Percentiles rank a stretch among this genome's conserved stretches.
phyloP scores from a whole-genome alignment of 768 basidiomycete genomes.

The Suillus americanus region DNA sequence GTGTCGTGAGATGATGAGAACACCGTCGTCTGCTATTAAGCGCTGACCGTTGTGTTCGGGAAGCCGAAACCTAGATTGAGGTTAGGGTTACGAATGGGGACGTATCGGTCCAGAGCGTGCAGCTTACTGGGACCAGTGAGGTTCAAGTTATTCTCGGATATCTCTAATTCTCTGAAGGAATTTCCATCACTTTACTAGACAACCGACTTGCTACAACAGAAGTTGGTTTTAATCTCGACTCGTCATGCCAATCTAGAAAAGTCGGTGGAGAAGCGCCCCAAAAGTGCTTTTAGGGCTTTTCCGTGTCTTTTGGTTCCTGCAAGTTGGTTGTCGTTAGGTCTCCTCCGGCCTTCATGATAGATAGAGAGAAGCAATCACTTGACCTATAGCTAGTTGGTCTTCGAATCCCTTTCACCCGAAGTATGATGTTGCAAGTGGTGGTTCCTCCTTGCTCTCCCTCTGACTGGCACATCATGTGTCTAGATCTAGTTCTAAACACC shows the following conservation, averaged over 20 bases:
- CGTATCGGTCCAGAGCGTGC: neutral
- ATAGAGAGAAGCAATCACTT: constrained; percentile 1
- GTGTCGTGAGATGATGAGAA: constrained; percentile 34
- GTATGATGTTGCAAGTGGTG: neutral
- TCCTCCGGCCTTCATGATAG: neutral
- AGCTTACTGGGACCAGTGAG: neutral
- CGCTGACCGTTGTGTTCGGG: constrained; percentile 17
- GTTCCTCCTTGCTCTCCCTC: constrained; percentile 5
- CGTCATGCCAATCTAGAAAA: neutral
- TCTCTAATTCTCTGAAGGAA: neutral
- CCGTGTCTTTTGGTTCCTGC: neutral
- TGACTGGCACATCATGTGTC: neutral
- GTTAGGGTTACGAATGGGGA: constrained; percentile 30
- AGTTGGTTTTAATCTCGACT: constrained; percentile 10
- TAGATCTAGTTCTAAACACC: neutral
- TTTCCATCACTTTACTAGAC: constrained; percentile 4
- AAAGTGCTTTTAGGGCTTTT: neutral
- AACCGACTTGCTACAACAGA: constrained; percentile 6
- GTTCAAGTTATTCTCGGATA: neutral
- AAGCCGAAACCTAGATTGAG: constrained; percentile 37
- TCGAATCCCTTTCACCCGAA: neutral
- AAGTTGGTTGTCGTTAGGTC: neutral
- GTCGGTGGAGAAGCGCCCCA: neutral
- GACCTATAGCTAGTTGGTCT: neutral
- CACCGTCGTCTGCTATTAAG: constrained; percentile 20